Conservation (phyloP, 129 eudicot genomes). For the Escallonia rubra region DNA sequence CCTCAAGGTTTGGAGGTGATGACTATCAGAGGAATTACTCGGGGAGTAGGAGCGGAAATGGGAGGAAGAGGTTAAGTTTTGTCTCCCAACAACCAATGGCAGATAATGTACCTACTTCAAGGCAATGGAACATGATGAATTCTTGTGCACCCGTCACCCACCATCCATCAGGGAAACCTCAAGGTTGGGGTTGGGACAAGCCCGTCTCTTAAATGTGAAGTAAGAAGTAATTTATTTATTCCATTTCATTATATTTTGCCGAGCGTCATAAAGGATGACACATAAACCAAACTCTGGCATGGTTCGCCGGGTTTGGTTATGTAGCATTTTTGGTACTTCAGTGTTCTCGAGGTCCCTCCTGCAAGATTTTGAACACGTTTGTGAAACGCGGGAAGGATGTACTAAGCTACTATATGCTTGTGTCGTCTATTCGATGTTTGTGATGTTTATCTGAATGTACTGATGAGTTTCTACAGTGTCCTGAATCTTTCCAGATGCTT, state of each 20-base stretch:
- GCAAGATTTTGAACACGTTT: slow-evolving; percentile 3
- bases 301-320: not conserved
- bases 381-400: not conserved
- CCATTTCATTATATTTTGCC: not conserved
- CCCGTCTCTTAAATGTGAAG: slow-evolving; percentile 17
- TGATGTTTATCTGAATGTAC: no score
- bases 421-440: no score
- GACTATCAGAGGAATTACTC: slow-evolving; percentile 7
- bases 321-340: not conserved
- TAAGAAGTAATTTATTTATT: not conserved
- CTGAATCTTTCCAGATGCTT: no score
- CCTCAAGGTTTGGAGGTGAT: slow-evolving; percentile 12
- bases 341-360: not conserved
- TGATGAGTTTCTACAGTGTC: no score
- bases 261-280: not conserved
- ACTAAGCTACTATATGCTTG: no score
- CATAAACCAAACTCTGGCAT: not conserved
- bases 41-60: slow-evolving; percentile 20
- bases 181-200: slow-evolving; percentile 29
- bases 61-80: slow-evolving; percentile 13
- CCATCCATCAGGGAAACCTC: slow-evolving; percentile 9
- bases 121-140: slow-evolving; percentile 2
- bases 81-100: not conserved
- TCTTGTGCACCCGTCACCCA: slow-evolving; percentile 21
- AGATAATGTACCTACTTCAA: slow-evolving; percentile 1